These are phyloP conservation scores for Drosera capensis DNA, from an alignment of 148 eudicot genomes.

Conservation along the genomic window DNA sequence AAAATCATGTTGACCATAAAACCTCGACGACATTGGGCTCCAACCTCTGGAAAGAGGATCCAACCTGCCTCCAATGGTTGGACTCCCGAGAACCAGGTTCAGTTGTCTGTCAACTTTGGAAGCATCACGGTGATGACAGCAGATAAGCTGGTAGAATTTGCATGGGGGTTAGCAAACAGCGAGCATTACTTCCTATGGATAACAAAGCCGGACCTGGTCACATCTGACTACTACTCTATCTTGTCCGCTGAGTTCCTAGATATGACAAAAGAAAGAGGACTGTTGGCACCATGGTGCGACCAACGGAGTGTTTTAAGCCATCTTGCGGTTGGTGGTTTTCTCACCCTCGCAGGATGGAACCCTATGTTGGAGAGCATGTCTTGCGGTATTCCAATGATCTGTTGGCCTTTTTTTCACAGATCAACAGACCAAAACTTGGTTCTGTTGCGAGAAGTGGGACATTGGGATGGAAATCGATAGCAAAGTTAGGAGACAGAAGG, in stretches of 20 bases:
- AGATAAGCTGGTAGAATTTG: background rate
- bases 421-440: slow-evolving; percentile 2
- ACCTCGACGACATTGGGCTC: background rate
- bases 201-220: background rate
- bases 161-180: background rate
- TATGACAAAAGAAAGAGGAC: background rate
- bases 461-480: background rate
- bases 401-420: slow-evolving; percentile 2
- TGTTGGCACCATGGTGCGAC: too few relatives aligned
- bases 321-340: slow-evolving; percentile 1
- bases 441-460: too few relatives aligned
- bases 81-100: too few relatives aligned
- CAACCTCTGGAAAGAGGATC: too few relatives aligned
- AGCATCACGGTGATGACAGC: background rate
- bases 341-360: slow-evolving; percentile 3
- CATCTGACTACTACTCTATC: background rate
- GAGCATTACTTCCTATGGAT: background rate
- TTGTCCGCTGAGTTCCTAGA: background rate
- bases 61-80: too few relatives aligned
- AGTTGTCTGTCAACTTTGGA: slow-evolving; percentile 3
- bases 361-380: background rate
- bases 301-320: too few relatives aligned
- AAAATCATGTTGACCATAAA: background rate
- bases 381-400: background rate
- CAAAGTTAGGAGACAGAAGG: slow-evolving; percentile 2